Evolutionary conservation across 331 rosid genomes (phyloP), one percentile per base, ranked within the genome.

Genomic region (Ulmus americana): DNA sequence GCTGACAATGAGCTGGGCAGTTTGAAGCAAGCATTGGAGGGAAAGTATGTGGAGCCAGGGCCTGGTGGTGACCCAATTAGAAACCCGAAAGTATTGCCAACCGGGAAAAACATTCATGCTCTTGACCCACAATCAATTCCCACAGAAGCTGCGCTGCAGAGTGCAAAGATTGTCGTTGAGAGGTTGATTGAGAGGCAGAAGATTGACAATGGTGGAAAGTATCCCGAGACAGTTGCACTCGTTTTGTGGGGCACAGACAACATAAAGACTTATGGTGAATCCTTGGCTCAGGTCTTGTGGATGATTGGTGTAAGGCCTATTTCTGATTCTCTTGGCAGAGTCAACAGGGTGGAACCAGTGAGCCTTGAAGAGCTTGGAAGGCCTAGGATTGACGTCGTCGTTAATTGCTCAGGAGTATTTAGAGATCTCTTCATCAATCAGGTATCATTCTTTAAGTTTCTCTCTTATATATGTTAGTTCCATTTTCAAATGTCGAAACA

Each of bases 171-270:
- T 57, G 95, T 94, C 61, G 99, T 94, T 45, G 99, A 94, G 6
- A 84, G 99, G 68, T 80, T 94, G 74, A 60, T 94, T 63, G 97
- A 90, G 85, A 85, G 97, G 88, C 97, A 94, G 83, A 94, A 85
- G 76, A 66, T 20, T 61, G 95, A 89, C 40, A 94, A 94, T 39
- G 99, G 88, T 2, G 99, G 97, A 63, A 94, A 87, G 56, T 90
- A 82, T 77, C 99, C 99, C 0, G 99, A 94, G 82, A 94, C 97
- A 4, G 45, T 94, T 61, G 99, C 99, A 39, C 97, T 94, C 57
- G 99, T 94, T 45, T 64, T 94, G 71, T 90, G 99, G 99, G 99
- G 99, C 74, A 94, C 99, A 1, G 99, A 94, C 79, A 94, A 94
- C 66, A 94, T 94, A 10, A 90, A 86, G 81, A 89, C 98, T 51